Evolutionary conservation across 2,329 filamentous ascomycete genomes (phyloP), one percentile per base, ranked within the genome.

Genomic region (Lithohypha guttulata): DNA sequence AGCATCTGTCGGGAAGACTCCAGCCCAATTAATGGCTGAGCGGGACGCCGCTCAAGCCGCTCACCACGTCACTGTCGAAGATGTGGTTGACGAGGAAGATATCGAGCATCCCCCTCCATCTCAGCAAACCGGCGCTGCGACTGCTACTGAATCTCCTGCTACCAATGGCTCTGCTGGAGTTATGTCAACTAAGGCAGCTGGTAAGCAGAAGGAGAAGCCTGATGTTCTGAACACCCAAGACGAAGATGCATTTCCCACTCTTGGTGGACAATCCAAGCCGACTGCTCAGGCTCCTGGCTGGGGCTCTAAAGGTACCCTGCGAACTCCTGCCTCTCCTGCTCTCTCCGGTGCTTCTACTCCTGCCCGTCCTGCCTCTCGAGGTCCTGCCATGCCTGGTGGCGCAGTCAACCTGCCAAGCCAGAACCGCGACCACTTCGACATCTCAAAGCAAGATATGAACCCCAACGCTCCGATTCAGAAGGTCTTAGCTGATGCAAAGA

Each of bases 191-290:
- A 84, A 81, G 61, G 70, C 75, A 44, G 73, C 75, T 30, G 76
- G 73, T 38, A 85, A 84, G 66, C 76, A 81, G 57, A 79, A 79
- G 58, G 55, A 57, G 21, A 45, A 55, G 7, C 55, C 55, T 44
- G 58, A 65, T 2, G 57, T 69, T 37, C 66, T 95, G 45, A 84
- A 96, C 60, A 87, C 84, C 14, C 74, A 84, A 55, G 93, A 84
- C 13, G 83, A 93, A 56, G 87, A 96, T 62, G 69, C 84, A 43
- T 98, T 98, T 71, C 91, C 91, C n/a, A 79, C 87, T 52, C 75
- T 98, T 32, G 89, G 87, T 39, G 71, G 75, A 46, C 73, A 63
- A 5, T 68, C 77, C 38, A 87, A 86, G 62, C 95, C 89, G 86
- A 81, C 81, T 47, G 75, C 73, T 23, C 83, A 80, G 63, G 77